Evolutionary conservation across 2,329 filamentous ascomycete species (phyloP).

Genomic region (Cladosporium sp.): DNA sequence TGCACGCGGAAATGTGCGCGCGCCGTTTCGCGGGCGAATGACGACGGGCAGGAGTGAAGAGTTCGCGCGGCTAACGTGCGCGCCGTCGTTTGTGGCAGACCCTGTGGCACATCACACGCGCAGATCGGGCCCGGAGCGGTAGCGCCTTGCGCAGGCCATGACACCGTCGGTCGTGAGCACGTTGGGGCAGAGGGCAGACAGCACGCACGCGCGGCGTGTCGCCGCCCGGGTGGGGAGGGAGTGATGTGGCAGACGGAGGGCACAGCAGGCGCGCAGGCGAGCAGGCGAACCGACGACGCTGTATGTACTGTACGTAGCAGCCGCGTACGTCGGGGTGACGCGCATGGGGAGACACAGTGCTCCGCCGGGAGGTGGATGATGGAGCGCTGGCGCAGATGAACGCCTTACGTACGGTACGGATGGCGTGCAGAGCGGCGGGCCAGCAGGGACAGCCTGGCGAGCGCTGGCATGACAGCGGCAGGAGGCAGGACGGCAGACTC

Average conservation of each 20-base stretch:
- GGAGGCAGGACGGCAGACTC: conserved; percentile 1
- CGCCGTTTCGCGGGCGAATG: background rate
- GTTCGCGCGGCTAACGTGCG: background rate
- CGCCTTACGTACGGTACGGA: background rate
- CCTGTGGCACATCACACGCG: background rate
- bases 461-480: conserved; percentile 7
- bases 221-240: background rate
- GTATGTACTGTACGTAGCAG: background rate
- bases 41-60: background rate
- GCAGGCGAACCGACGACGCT: background rate
- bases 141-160: background rate
- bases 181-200: too few species aligned
- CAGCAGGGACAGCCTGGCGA: background rate
- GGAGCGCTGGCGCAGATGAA: background rate
- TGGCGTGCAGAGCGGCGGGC: background rate
- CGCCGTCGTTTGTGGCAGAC: background rate
- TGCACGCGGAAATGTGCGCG: background rate
- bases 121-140: background rate
- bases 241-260: background rate
- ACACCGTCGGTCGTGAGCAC: too few species aligned
- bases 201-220: too few species aligned
- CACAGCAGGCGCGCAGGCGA: background rate
- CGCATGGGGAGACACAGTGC: background rate
- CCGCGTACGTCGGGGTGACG: too few species aligned
- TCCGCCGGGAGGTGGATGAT: background rate